These are phyloP conservation scores for Lentinus polychrous DNA, from an alignment of 1,284 basidiomycete species.

Conservation along the genomic window DNA sequence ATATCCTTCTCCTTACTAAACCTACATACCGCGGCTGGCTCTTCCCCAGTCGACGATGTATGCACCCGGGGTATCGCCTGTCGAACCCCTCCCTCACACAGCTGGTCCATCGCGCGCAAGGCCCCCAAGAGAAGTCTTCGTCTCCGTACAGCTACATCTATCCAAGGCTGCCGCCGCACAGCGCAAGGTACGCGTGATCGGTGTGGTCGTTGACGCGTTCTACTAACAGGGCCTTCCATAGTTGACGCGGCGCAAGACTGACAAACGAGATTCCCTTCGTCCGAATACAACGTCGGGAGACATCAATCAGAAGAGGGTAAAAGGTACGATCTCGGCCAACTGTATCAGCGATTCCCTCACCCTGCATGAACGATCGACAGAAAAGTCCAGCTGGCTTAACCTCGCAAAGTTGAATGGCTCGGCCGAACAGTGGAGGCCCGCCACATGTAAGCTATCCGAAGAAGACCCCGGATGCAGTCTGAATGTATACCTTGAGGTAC, in stretches of 20 bases:
- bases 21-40: too few species aligned
- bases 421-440: conserved; percentile 60
- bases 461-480: conserved; percentile 60
- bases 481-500: conserved; percentile 68
- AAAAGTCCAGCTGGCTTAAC: conserved; percentile 68
- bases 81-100: too few species aligned
- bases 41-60: too few species aligned
- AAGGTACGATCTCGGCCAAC: conserved; percentile 37
- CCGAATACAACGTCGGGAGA: conserved; percentile 20
- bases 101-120: conserved; percentile 1
- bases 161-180: conserved; percentile 46
- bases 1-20: too few species aligned
- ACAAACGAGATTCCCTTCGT: conserved; percentile 44
- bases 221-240: conserved; percentile 1
- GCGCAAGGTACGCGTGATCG: conserved; percentile 45
- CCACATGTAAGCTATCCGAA: conserved; percentile 61
- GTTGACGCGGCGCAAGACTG: conserved; percentile 39
- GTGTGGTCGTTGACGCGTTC: background rate
- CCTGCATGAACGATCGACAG: conserved; percentile 27
- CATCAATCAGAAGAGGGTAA: conserved; percentile 45
- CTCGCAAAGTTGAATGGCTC: conserved; percentile 43
- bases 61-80: too few species aligned
- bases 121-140: conserved; percentile 32
- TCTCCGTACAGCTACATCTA: conserved; percentile 58
- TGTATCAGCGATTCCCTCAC: background rate